Evolutionary conservation across 345 rosid species (phyloP), one percentile per base, ranked within the genome.

Genomic region (Salix purpurea): DNA sequence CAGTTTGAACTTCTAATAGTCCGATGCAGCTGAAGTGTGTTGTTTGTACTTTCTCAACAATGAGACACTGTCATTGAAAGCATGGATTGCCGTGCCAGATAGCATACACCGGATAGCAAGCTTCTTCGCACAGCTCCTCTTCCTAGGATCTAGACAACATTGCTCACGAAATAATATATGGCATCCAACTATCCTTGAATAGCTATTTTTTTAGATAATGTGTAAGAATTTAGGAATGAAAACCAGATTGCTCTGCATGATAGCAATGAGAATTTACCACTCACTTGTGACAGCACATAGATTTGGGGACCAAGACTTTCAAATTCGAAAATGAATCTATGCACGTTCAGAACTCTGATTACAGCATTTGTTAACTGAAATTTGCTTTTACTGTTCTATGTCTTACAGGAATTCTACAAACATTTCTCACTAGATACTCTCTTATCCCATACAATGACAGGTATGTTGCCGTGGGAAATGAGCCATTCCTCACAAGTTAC

Each of bases 401-500:
- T 39, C 7, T 32, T 10, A 26, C 32, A 7, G 11, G 23, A 28
- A 50, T 13, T 37, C 40, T 64, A 3, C 28, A 68, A 62, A 10
- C 26, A 56, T 56, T 37, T 76, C 67, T 76, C 48, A 65, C 44
- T 24, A 23, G 10, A 60, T 76, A 19, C 37, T 74, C 40, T 32
- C 71, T 56, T 76, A 48, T 72, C 42, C 58, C 44, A 24, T 80
- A 61, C 14, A 10, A 76, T 78, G 73, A 60, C 90, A 91, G 98
- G 90, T 95, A 91, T 77, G 79, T 96, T 61, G 98, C 98, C 4
- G 97, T 96, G 4, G 97, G 99, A 80, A 96, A 96, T 65, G 99
- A 96, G 78, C 99, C 99, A 42, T 93, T 93, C 84, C 91, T 96
- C 60, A 61, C 93, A 28, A 83, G 98, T 78, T 93, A 93, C 34